Evolutionary conservation across 2,329 filamentous ascomycete genomes (phyloP), one percentile per base, ranked within the genome.

Genomic region (Alternaria rosae): DNA sequence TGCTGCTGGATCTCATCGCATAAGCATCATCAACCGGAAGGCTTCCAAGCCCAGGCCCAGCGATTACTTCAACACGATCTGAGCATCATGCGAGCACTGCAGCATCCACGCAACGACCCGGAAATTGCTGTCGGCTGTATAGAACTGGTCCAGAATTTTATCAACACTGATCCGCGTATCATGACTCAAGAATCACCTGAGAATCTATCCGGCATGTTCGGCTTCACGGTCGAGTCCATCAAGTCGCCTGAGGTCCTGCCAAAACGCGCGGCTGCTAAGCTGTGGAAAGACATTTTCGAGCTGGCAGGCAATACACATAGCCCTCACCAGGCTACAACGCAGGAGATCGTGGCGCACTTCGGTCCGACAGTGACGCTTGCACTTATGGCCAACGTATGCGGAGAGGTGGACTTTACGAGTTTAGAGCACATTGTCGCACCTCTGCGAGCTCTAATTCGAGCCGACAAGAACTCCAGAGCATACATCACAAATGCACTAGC

Each of bases 51-150:
- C 5, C 72, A 78, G 51, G 69, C 71, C 9, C 76, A 75, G 51
- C 75, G 72, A 17, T 68, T 80, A 11, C 79, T 91, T 12, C 82
- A 83, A 26, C 91, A 91, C 85, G 85, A 90, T 6, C 81, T 90
- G 13, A 81, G 82, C 10, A 82, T 93, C 15, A 81, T 93, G 41
- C 84, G 86, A 65, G 83, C 85, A 32, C 82, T 93, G n/a, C 83
- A 86, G 53, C 85, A 85, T 47, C 87, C 87, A 51, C 85, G 86
- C 10, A 85, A 86, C 47, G 92, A 94, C 61, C 86, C 88, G 0
- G 91, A 93, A 66, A 83, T 94, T 11, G 84, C 91, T 1, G 89
- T 94, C 66, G 88, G 89, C 59, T 89, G 89, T 52, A 90, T 94
- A 51, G 90, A 93, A 57, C 89, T 94, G 61, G 82, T 91, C 9